Evolutionary conservation across 2,329 filamentous ascomycete species (phyloP).

Genomic region (Botryotinia narcissicola): DNA sequence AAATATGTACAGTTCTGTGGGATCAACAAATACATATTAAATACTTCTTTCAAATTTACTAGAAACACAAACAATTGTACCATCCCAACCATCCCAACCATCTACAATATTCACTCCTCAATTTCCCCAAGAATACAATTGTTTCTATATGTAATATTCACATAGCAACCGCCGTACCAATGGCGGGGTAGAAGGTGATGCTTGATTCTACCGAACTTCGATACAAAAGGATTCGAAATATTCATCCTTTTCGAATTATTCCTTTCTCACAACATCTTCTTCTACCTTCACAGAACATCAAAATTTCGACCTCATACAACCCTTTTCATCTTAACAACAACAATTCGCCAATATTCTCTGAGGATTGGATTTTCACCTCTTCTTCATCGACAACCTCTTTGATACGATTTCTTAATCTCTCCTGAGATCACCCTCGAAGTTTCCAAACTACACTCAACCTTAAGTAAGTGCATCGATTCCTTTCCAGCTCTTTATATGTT

Average conservation of each 20-base stretch:
- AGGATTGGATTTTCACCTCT: background rate
- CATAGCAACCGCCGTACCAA: background rate
- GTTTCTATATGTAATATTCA: background rate
- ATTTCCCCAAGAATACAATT: background rate
- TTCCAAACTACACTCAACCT: background rate
- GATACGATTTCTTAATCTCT: background rate
- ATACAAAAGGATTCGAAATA: background rate
- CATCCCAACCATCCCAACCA: background rate
- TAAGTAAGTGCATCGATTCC: background rate
- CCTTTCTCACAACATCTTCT: background rate
- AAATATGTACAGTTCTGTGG: no score
- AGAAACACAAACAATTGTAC: accelerated
- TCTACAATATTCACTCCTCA: background rate
- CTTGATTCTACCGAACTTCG: background rate
- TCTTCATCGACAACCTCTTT: background rate
- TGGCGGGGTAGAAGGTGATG: background rate
- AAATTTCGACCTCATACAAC: background rate
- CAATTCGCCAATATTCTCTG: background rate
- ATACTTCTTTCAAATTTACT: background rate
- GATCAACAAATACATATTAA: no score
- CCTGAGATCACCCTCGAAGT: background rate
- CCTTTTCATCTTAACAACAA: background rate
- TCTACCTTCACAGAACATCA: background rate
- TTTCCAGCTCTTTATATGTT: background rate
- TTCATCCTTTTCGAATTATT: background rate